Conservation (phyloP, 495 filamentous ascomycete genomes). For the Paragyromitra xinjiangensis region DNA sequence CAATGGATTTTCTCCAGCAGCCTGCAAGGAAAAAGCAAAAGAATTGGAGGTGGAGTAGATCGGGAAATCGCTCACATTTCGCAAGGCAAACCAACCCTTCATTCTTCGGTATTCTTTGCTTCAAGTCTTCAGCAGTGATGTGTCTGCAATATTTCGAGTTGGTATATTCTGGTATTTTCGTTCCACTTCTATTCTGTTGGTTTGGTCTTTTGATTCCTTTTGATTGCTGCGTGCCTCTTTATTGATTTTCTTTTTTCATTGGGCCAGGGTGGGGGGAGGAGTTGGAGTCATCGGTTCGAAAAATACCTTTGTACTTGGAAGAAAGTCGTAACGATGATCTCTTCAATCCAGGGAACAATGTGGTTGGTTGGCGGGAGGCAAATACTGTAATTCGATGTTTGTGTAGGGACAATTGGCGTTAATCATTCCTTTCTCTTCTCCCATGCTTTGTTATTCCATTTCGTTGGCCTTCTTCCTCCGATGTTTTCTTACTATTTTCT, state of each 20-base stretch:
- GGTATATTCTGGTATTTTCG: slow-evolving; percentile 38
- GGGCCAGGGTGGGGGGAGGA: slow-evolving; percentile 33
- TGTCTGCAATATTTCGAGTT: slow-evolving; percentile 23
- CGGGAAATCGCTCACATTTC: slow-evolving; percentile 44
- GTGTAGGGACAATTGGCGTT: slow-evolving; percentile 55
- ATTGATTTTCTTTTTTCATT: slow-evolving; percentile 29
- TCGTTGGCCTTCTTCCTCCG: slow-evolving; percentile 28
- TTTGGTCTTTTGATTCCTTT: slow-evolving; percentile 35
- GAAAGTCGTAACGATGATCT: slow-evolving; percentile 45
- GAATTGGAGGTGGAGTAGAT: slow-evolving; percentile 62
- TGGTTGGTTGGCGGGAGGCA: slow-evolving; percentile 42
- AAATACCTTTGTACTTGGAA: slow-evolving; percentile 28
- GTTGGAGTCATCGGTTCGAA: slow-evolving; percentile 36
- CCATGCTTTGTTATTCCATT: slow-evolving; percentile 45
- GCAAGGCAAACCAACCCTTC: slow-evolving; percentile 30
- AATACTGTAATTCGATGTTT: slow-evolving; percentile 55
- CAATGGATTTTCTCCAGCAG: slow-evolving; percentile 80
- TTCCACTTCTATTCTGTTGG: slow-evolving; percentile 27
- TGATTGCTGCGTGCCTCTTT: slow-evolving; percentile 28
- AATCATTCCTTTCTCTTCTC: slow-evolving; percentile 48
- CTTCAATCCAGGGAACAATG: slow-evolving; percentile 32
- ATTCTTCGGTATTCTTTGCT: slow-evolving; percentile 30
- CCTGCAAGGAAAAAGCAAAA: slow-evolving; percentile 80
- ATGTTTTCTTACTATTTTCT: slow-evolving; percentile 34
- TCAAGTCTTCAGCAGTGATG: slow-evolving; percentile 13